A percentile compares a stretch with the other conserved stretches of the same genome.
Conservation (phyloP, 768 basidiomycete species). For the Dioszegia hungarica region DNA sequence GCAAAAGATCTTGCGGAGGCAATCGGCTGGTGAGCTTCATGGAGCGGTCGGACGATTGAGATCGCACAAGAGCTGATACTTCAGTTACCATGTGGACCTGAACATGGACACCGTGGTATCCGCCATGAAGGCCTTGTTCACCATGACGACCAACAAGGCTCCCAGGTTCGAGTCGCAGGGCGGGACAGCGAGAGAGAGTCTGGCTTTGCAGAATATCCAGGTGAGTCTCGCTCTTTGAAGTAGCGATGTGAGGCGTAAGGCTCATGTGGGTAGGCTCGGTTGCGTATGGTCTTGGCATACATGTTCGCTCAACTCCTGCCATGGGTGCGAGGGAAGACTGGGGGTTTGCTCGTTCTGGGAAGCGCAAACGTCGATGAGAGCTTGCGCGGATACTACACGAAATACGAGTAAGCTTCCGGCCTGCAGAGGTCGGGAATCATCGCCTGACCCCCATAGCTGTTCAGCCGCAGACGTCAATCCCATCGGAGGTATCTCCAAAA, state of each 20-base stretch:
- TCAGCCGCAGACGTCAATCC: constrained; percentile 89
- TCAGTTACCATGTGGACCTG: constrained; percentile 84
- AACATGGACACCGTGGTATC: constrained; percentile 93
- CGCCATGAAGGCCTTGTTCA: constrained; percentile 75
- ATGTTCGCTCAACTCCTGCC: constrained; percentile 91
- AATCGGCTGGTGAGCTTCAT: constrained; percentile 82
- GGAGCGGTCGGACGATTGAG: too few relatives aligned
- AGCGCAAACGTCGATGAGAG: constrained; percentile 99
- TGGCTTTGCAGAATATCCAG: constrained; percentile 97
- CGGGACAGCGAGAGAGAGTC: constrained; percentile 79
- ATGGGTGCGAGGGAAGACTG: constrained; percentile 76
- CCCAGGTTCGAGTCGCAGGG: constrained; percentile 82
- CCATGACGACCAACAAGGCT: constrained; percentile 67
- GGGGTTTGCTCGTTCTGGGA: constrained; percentile 89
- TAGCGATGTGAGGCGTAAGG: background rate
- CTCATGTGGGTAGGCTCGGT: constrained; percentile 60
- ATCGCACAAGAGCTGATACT: constrained; percentile 2
- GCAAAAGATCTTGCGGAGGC: constrained; percentile 82
- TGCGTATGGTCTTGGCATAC: constrained; percentile 92
- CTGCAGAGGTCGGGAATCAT: background rate
- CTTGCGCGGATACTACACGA: constrained; percentile 91
- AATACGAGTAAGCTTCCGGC: constrained; percentile 74
- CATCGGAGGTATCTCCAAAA: constrained; percentile 96
- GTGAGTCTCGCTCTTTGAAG: constrained; percentile 47
- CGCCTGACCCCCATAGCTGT: constrained; percentile 23